A percentile compares a stretch with the other conserved stretches of the same genome.
Evolutionary conservation across 1,284 basidiomycete genomes (phyloP).

Genomic region (Sanguinoderma infundibulare): DNA sequence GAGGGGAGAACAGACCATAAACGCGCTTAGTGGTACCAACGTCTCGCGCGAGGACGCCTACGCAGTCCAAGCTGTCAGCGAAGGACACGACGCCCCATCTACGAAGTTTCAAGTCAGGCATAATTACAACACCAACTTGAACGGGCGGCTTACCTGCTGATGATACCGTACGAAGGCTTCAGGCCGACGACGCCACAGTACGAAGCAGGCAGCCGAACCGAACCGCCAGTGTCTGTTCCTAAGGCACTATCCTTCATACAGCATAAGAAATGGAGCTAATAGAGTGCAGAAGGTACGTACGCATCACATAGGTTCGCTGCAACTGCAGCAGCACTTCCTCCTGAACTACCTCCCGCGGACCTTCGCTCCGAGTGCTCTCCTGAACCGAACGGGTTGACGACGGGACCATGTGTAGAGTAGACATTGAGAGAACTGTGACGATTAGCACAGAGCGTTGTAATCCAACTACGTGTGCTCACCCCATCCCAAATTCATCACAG

Average conservation of each 20-base stretch:
- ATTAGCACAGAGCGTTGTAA: constrained; percentile 21
- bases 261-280: not conserved
- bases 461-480: constrained; percentile 50
- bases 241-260: constrained; percentile 64
- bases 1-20: constrained; percentile 57
- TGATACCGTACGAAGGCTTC: constrained; percentile 93
- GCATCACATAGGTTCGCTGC: constrained; percentile 79
- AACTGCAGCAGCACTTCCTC: constrained; percentile 84
- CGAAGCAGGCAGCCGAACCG: constrained; percentile 89
- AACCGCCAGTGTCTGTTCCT: constrained; percentile 96
- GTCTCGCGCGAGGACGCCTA: constrained; percentile 78
- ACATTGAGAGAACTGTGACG: constrained; percentile 69
- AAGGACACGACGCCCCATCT: constrained; percentile 94
- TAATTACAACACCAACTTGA: not conserved
- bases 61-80: constrained; percentile 94
- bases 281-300: constrained; percentile 48
- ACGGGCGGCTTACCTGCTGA: constrained; percentile 67
- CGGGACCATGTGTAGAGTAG: constrained; percentile 75
- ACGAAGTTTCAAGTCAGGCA: not conserved
- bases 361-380: constrained; percentile 45
- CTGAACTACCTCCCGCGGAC: constrained; percentile 84
- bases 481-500: constrained; percentile 99
- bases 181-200: constrained; percentile 93
- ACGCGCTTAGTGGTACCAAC: constrained; percentile 55
- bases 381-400: constrained; percentile 71